phyloP scores from a whole-genome alignment of 2,329 filamentous ascomycete species.

The Hymenoscyphus repandus region DNA sequence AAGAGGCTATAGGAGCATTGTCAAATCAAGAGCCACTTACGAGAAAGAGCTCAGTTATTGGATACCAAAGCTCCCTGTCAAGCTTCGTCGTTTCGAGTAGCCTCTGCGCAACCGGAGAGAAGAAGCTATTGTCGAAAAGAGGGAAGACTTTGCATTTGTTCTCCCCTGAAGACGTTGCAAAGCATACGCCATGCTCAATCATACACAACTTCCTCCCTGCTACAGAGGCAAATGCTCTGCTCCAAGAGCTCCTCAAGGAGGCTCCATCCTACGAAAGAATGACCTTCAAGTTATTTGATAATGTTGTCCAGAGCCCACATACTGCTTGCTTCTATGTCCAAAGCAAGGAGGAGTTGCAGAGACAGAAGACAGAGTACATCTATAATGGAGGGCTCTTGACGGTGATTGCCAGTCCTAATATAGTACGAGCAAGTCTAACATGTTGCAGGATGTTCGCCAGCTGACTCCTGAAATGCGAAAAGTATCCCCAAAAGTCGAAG shows the following conservation, averaged over 20 bases:
- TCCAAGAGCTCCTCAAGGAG: constrained; percentile 72
- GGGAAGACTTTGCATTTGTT: constrained; percentile 82
- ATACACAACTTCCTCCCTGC: constrained; percentile 82
- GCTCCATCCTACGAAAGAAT: constrained; percentile 63
- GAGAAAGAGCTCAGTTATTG: constrained; percentile 32
- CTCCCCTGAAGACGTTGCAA: constrained; percentile 72
- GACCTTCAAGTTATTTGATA: constrained; percentile 83
- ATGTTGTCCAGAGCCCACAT: constrained; percentile 79
- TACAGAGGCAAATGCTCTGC: constrained; percentile 65
- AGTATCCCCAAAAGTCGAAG: constrained; percentile 65
- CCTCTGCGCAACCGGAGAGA: constrained; percentile 24
- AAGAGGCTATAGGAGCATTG: constrained; percentile 56
- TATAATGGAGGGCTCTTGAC: constrained; percentile 77
- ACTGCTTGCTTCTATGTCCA: constrained; percentile 81
- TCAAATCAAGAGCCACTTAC: constrained; percentile 21
- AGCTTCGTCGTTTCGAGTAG: constrained; percentile 35
- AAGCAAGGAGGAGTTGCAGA: constrained; percentile 59
- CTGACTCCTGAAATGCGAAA: constrained; percentile 69
- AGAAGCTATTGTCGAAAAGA: constrained; percentile 60
- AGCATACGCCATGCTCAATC: constrained; percentile 84
- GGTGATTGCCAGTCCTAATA: constrained; percentile 34
- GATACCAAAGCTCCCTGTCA: constrained; percentile 60
- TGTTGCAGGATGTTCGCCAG: constrained; percentile 61
- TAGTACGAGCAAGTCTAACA: not conserved
- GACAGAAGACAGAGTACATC: constrained; percentile 73